Conservation (phyloP, 805 yeast species). For the Ogataea corticis region DNA sequence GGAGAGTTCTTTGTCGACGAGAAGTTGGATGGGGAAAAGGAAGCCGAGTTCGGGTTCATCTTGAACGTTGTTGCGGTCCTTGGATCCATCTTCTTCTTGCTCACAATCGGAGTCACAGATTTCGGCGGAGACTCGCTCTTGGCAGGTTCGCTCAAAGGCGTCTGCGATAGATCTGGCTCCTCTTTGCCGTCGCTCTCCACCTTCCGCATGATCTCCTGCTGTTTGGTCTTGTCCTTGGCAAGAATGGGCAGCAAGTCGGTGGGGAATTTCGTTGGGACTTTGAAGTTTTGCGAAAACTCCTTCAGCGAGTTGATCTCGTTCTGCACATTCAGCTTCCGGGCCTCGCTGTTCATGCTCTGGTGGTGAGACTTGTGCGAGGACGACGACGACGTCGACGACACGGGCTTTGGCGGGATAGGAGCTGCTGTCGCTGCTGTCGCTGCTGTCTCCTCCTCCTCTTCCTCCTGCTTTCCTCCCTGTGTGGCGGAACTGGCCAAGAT, state of each 20-base stretch:
- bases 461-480: conserved; percentile 6
- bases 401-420: conserved; percentile 18
- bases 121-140: conserved; percentile 4
- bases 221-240: conserved; percentile 66
- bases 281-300: conserved; percentile 80
- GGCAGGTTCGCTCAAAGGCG: conserved; percentile 3
- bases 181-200: conserved; percentile 11
- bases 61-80: conserved; percentile 59
- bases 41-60: conserved; percentile 68
- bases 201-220: conserved; percentile 53
- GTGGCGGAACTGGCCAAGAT: conserved; percentile 55
- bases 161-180: conserved; percentile 1
- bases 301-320: conserved; percentile 68
- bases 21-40: conserved; percentile 52
- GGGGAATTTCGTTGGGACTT: conserved; percentile 53
- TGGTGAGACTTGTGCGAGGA: conserved; percentile 9
- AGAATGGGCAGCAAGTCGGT: conserved; percentile 67
- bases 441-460: background rate
- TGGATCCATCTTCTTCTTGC: conserved; percentile 55
- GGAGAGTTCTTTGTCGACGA: conserved; percentile 22
- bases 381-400: conserved; percentile 20
- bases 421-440: conserved; percentile 1
- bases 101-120: conserved; percentile 17
- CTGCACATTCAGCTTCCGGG: conserved; percentile 49
- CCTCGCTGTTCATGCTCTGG: conserved; percentile 30